A percentile compares a stretch with the other conserved stretches of the same genome.
phyloP scores from a whole-genome alignment of 345 rosid species.

The Syzygium aromaticum region DNA sequence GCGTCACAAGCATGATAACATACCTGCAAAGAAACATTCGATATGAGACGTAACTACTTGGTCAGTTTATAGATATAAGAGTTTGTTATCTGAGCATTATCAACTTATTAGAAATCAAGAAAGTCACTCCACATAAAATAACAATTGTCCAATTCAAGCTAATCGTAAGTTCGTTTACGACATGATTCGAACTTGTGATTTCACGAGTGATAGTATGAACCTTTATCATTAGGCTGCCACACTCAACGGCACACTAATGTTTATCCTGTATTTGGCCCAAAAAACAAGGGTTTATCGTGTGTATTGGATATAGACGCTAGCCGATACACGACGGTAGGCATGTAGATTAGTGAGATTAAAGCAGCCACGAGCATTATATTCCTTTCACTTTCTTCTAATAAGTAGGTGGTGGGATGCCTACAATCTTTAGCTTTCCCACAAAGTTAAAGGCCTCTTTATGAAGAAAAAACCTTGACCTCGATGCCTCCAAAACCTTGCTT shows the following conservation, averaged over 20 bases:
- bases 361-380: neutral
- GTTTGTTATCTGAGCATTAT: neutral
- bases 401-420: neutral
- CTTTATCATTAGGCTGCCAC: neutral
- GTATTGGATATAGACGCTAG: neutral
- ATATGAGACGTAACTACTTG: neutral
- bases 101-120: neutral
- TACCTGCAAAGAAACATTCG: too few relatives aligned
- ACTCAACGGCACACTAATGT: neutral
- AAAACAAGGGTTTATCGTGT: too few relatives aligned
- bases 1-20: neutral
- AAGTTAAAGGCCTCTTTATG: neutral
- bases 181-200: accelerated
- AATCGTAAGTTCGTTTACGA: neutral
- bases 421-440: neutral
- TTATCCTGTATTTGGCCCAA: too few relatives aligned
- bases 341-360: neutral
- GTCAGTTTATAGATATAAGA: neutral
- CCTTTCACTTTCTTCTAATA: neutral
- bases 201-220: neutral
- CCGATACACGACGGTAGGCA: neutral
- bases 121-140: neutral
- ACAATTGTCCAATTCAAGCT: neutral
- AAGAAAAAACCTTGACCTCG: neutral
- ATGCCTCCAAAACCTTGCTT: neutral